Conservation (phyloP, 768 basidiomycete species). For the Mycena haematopus region DNA sequence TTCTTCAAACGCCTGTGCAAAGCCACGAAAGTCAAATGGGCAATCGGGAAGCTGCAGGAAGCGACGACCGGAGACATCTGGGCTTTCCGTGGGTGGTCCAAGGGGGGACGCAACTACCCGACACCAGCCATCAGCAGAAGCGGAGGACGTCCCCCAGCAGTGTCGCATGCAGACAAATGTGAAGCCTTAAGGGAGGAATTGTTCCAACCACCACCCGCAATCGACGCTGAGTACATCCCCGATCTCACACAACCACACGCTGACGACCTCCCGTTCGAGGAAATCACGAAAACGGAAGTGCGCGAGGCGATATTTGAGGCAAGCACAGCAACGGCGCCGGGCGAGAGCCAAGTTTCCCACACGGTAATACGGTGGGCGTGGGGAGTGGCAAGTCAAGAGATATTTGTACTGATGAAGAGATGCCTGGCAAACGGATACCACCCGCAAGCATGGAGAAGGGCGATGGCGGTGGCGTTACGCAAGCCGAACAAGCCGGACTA, state of each 20-base stretch:
- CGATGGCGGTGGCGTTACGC: not conserved
- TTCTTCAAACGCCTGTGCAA: constrained; percentile 31
- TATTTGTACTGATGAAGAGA: not conserved
- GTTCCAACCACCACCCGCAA: constrained; percentile 31
- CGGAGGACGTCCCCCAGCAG: constrained; percentile 21
- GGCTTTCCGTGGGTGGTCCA: constrained; percentile 35
- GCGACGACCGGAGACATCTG: constrained; percentile 33
- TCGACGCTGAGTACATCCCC: constrained; percentile 5
- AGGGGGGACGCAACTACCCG: constrained; percentile 34
- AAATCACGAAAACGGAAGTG: constrained; percentile 31
- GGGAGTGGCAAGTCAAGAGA: not conserved
- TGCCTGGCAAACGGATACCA: not conserved
- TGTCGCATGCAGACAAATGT: constrained; percentile 33
- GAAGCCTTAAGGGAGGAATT: constrained; percentile 30
- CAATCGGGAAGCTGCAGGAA: constrained; percentile 16
- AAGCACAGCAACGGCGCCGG: constrained; percentile 33
- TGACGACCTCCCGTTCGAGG: constrained; percentile 28
- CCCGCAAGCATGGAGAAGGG: not conserved
- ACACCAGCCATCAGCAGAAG: constrained; percentile 32
- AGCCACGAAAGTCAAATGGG: constrained; percentile 33
- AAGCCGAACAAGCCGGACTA: too few relatives aligned
- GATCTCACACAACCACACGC: constrained; percentile 7
- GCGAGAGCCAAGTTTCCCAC: constrained; percentile 34
- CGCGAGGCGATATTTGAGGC: constrained; percentile 28
- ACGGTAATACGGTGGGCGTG: constrained; percentile 36